Conservation (phyloP, 2,329 filamentous ascomycete species). For the Ilyonectria destructans region DNA sequence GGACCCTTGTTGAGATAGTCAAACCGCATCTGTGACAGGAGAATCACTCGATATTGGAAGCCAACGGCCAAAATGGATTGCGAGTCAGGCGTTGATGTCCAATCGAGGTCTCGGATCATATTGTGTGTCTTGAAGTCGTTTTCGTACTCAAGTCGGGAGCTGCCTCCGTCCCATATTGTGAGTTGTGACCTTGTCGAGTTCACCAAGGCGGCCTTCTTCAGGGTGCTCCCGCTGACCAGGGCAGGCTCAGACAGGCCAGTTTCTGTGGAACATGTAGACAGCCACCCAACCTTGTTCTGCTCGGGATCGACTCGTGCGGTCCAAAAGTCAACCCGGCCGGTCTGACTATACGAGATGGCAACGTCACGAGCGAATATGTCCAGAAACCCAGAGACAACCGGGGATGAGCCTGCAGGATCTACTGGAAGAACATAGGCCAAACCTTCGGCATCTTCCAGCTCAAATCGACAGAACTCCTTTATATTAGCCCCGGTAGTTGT, state of each 20-base stretch:
- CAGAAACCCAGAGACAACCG: constrained; percentile 82
- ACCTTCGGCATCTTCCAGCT: constrained; percentile 73
- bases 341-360: constrained; percentile 86
- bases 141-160: constrained; percentile 85
- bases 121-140: constrained; percentile 82
- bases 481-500: constrained; percentile 58
- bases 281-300: constrained; percentile 80
- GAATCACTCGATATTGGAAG: constrained; percentile 86
- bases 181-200: constrained; percentile 81
- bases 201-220: constrained; percentile 89
- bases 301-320: constrained; percentile 80
- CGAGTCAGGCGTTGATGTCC: constrained; percentile 91
- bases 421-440: constrained; percentile 83
- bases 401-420: constrained; percentile 85
- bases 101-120: constrained; percentile 88
- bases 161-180: constrained; percentile 93
- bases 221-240: constrained; percentile 87
- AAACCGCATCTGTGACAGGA: constrained; percentile 90
- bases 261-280: constrained; percentile 85
- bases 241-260: constrained; percentile 82
- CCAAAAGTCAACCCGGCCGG: constrained; percentile 86
- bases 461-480: constrained; percentile 80
- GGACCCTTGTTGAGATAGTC: constrained; percentile 91
- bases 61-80: constrained; percentile 94
- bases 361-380: constrained; percentile 91